Evolutionary conservation across 345 rosid species (phyloP).

Genomic region (Schrenkiella parvula): DNA sequence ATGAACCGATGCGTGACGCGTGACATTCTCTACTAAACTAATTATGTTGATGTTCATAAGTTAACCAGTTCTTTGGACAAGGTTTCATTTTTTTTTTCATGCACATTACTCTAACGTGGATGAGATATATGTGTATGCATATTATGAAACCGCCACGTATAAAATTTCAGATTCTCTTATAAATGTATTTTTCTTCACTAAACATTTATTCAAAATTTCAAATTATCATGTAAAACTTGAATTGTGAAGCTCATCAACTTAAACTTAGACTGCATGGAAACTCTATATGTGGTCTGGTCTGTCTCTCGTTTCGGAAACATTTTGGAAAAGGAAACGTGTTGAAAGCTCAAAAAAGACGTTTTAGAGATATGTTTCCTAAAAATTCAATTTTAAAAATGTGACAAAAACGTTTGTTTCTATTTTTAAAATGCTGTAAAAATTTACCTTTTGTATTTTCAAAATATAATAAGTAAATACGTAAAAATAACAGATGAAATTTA

Average conservation of each 20-base stretch:
- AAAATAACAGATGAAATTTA: too few species aligned
- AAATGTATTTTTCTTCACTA: neutral
- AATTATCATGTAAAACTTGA: neutral
- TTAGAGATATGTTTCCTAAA: too few species aligned
- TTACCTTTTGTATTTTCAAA: too few species aligned
- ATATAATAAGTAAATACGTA: too few species aligned
- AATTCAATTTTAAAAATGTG: too few species aligned
- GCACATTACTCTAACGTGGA: constrained; percentile 16
- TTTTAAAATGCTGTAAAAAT: too few species aligned
- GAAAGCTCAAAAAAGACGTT: too few species aligned
- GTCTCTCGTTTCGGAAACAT: too few species aligned
- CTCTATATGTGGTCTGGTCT: too few species aligned
- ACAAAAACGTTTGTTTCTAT: too few species aligned
- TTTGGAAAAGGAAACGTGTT: too few species aligned
- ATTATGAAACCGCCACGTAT: constrained; percentile 19
- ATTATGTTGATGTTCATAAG: neutral
- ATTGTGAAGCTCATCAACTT: neutral
- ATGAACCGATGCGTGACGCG: neutral
- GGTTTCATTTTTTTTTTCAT: neutral
- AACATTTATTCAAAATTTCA: neutral
- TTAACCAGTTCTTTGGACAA: neutral
- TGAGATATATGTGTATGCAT: constrained; percentile 6
- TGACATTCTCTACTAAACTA: neutral
- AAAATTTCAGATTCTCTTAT: neutral
- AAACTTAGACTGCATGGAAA: too few species aligned